A percentile compares a stretch with the other conserved stretches of the same genome.
Conservation (phyloP, 495 filamentous ascomycete species). For the Talaromyces nanjingensis region DNA sequence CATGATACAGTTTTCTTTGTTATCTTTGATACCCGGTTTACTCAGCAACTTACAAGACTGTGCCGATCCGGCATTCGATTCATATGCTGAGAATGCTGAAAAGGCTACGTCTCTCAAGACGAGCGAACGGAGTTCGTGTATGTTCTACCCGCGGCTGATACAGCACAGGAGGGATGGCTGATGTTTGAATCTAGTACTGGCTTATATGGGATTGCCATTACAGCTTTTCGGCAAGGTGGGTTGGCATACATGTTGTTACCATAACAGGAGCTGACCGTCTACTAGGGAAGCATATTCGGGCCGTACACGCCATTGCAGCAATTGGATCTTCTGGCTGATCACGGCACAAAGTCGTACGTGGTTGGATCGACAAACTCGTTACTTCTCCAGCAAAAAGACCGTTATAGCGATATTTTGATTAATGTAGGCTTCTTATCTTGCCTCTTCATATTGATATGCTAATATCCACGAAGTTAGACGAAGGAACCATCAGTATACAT, state of each 20-base stretch:
- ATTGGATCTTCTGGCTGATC: conserved; percentile 87
- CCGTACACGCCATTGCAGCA: conserved; percentile 96
- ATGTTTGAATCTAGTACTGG: conserved; percentile 49
- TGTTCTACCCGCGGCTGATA: conserved; percentile 11
- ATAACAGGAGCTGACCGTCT: conserved; percentile 14
- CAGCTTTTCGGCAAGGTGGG: conserved; percentile 90
- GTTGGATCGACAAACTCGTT: conserved; percentile 96
- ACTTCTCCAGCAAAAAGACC: conserved; percentile 85
- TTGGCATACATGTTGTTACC: conserved; percentile 3
- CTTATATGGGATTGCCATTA: conserved; percentile 90
- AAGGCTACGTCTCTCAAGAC: conserved; percentile 83
- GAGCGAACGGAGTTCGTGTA: conserved; percentile 80
- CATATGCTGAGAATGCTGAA: conserved; percentile 64
- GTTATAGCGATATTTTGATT: conserved; percentile 96
- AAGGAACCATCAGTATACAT: conserved; percentile 75
- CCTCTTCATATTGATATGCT: background rate
- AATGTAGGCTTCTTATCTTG: conserved; percentile 47
- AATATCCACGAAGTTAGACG: conserved; percentile 57
- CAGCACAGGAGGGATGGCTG: conserved; percentile 12
- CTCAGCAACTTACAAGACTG: conserved; percentile 82
- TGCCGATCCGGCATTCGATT: conserved; percentile 83
- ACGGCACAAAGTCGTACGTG: conserved; percentile 93
- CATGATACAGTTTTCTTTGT: conserved; percentile 95
- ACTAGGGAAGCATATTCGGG: conserved; percentile 83
- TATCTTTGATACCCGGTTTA: conserved; percentile 89